Conservation (phyloP, 192 early-diverging fungal species). For the Backusella mclennaniae region DNA sequence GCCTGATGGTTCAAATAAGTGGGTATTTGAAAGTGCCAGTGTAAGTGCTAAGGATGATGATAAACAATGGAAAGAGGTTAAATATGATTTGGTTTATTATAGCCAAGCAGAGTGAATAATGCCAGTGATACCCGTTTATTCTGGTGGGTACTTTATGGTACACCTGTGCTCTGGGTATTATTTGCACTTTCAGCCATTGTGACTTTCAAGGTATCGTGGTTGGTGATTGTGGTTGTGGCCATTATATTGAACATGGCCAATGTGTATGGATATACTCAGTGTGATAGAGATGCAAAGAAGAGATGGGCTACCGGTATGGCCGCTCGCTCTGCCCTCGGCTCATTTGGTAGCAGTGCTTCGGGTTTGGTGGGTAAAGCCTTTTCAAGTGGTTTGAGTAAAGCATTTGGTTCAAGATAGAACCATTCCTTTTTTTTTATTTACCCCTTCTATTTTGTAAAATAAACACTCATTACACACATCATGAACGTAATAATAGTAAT, state of each 20-base stretch:
- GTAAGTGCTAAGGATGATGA: constrained; percentile 41
- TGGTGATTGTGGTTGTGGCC: constrained; percentile 85
- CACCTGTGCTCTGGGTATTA: constrained; percentile 80
- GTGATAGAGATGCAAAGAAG: constrained; percentile 88
- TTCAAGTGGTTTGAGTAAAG: constrained; percentile 27
- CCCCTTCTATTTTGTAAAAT: neutral
- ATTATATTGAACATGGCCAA: constrained; percentile 87
- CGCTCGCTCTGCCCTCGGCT: constrained; percentile 44
- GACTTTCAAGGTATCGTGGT: constrained; percentile 72
- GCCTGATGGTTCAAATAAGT: constrained; percentile 92
- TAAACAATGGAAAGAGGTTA: neutral
- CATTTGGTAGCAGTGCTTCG: constrained; percentile 47
- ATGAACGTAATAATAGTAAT: too few relatives aligned
- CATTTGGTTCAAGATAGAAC: constrained; percentile 17
- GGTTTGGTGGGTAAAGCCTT: constrained; percentile 36
- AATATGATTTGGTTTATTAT: constrained; percentile 12
- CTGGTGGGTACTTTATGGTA: constrained; percentile 88
- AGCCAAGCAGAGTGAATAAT: constrained; percentile 73
- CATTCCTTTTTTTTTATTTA: neutral
- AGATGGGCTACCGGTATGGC: constrained; percentile 67
- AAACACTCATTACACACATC: neutral
- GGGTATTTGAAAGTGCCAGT: constrained; percentile 95
- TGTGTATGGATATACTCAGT: constrained; percentile 91
- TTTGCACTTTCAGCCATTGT: constrained; percentile 76
- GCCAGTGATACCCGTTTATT: constrained; percentile 89